Conservation (phyloP, 768 basidiomycete species). For the Suillus lakei region DNA sequence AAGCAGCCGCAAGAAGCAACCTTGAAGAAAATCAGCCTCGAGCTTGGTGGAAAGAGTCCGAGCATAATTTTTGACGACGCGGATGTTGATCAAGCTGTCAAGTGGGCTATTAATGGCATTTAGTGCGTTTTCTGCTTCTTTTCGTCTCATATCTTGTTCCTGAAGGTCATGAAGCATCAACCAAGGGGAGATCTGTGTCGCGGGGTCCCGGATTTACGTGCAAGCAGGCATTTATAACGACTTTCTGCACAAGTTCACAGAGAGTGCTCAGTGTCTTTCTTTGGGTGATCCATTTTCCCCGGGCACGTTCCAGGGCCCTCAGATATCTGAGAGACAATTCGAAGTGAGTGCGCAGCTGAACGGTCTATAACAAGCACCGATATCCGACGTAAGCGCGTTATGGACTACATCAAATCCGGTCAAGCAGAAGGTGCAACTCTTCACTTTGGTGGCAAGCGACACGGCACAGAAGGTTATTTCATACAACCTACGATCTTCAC, state of each 20-base stretch:
- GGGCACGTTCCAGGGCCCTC: slow-evolving; percentile 73
- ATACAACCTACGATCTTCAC: slow-evolving; percentile 79
- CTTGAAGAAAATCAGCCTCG: slow-evolving; percentile 74
- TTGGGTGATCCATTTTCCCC: slow-evolving; percentile 75
- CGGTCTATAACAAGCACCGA: slow-evolving; percentile 63
- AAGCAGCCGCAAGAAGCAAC: slow-evolving; percentile 80
- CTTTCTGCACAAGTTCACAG: slow-evolving; percentile 66
- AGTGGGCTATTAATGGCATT: slow-evolving; percentile 74
- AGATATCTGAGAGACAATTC: slow-evolving; percentile 76
- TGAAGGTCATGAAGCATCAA: slow-evolving; percentile 54
- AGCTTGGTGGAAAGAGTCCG: slow-evolving; percentile 58
- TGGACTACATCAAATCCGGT: slow-evolving; percentile 79
- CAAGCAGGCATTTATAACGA: slow-evolving; percentile 81
- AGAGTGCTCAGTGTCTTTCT: slow-evolving; percentile 55
- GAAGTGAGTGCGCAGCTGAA: slow-evolving; percentile 50
- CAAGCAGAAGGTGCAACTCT: slow-evolving; percentile 74
- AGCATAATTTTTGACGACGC: slow-evolving; percentile 55
- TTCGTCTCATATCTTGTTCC: neutral
- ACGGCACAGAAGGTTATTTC: slow-evolving; percentile 69
- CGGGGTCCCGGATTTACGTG: slow-evolving; percentile 83
- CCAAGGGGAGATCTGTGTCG: slow-evolving; percentile 79
- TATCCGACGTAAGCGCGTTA: slow-evolving; percentile 84
- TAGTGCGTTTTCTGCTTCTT: slow-evolving; percentile 53
- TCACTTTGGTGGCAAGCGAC: slow-evolving; percentile 63
- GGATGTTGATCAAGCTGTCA: slow-evolving; percentile 58